Percentiles rank a stretch among this genome's conserved stretches.
Conservation (phyloP, 306 rosid genomes). For the Spatholobus suberectus region DNA sequence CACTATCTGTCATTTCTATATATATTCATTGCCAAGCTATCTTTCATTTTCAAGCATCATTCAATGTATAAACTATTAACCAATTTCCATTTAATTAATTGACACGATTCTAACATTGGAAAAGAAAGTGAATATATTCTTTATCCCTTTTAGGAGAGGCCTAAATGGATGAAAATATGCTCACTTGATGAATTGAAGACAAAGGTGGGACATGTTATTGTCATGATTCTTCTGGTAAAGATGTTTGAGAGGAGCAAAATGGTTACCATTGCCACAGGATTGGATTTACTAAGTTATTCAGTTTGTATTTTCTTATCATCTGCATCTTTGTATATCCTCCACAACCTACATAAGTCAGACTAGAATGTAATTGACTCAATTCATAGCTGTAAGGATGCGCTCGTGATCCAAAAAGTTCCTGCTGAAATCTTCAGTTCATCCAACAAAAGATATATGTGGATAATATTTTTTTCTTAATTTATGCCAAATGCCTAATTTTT, state of each 20-base stretch:
- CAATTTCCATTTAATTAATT: not conserved
- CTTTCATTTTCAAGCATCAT: not conserved
- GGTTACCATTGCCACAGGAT: constrained; percentile 82
- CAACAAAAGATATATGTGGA: too few relatives aligned
- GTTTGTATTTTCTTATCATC: constrained; percentile 91
- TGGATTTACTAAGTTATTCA: constrained; percentile 85
- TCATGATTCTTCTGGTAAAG: constrained; percentile 94
- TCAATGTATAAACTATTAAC: not conserved
- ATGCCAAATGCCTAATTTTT: too few relatives aligned
- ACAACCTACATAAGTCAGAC: constrained; percentile 76
- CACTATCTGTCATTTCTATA: not conserved
- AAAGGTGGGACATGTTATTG: constrained; percentile 94
- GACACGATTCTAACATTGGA: not conserved
- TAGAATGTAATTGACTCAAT: constrained; percentile 32
- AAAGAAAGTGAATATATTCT: constrained; percentile 1
- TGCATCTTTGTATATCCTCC: constrained; percentile 95
- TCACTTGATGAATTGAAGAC: constrained; percentile 95
- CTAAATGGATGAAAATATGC: constrained; percentile 91
- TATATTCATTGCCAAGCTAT: not conserved
- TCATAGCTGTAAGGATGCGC: not conserved
- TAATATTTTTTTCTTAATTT: too few relatives aligned
- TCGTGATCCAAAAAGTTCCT: too few relatives aligned
- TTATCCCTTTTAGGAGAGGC: constrained; percentile 70
- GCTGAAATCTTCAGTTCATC: too few relatives aligned
- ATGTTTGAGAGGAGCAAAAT: constrained; percentile 99